Evolutionary conservation across 2,329 filamentous ascomycete species (phyloP), one percentile per base, ranked within the genome.

Genomic region (Ceratocystis colombiana): DNA sequence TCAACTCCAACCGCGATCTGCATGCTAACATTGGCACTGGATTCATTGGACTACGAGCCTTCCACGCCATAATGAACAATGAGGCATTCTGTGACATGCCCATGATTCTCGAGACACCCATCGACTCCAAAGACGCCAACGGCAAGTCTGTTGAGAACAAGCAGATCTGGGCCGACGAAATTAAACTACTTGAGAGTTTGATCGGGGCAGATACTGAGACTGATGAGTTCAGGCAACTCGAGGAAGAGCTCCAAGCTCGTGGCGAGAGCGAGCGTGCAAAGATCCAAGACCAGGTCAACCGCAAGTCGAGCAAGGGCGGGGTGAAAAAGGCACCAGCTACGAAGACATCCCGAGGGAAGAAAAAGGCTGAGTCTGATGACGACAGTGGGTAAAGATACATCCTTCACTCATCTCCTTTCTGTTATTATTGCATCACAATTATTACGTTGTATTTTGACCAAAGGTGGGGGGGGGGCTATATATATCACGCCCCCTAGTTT

Each of bases 21-120:
- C 94, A 99, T 76, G 91, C 93, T 70, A 97, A 96, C 73, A 97
- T 99, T 69, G 94, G 94, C 30, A 95, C 91, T 0, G 94, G 94
- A 0, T 99, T 95, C 73, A 81, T 99, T 0, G 94, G 94, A 0
- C 81, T 99, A 17, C 84, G 89, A 25, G 89, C 92, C 1, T 99
- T 99, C 75, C 90, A 96, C 77, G 90, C 87, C 73, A 78, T 99
- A 68, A 87, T 97, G 80, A 97, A 97, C 74, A 85, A 90, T 72
- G 79, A 81, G 30, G 79, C 84, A 1, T 88, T 97, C 68, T 83
- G 88, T 70, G 84, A 84, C 30, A 76, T 96, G 71, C 94, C 94
- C 3, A 90, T 99, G 84, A 86, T 99, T 1, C 82, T 99, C 6
- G 94, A 99, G 78, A 99, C 94, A n/a, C 94, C 94, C 5, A 93